Conservation (phyloP, 2,329 filamentous ascomycete species). For the Venturia carpophila region DNA sequence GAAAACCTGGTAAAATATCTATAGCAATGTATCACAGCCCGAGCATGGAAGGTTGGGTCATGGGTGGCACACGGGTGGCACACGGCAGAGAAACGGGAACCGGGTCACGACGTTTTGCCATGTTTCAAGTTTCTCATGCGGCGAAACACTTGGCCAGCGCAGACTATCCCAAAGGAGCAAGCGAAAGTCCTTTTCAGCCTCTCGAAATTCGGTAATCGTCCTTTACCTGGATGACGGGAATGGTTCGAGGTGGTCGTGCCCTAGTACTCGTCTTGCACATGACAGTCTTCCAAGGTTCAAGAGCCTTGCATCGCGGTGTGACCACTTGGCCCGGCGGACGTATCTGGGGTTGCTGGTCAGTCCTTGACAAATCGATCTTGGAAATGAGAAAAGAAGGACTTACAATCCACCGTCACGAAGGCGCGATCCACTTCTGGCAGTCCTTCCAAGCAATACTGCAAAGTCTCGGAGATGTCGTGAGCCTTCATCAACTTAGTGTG, state of each 20-base stretch:
- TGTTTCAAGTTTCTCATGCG: background rate
- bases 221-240: background rate
- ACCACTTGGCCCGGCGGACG: conserved; percentile 16
- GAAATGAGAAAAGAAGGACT: background rate
- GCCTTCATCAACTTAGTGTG: conserved; percentile 44
- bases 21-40: background rate
- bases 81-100: background rate
- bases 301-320: conserved; percentile 15
- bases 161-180: background rate
- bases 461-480: conserved; percentile 55
- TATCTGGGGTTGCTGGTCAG: conserved; percentile 10
- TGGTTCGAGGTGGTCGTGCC: background rate
- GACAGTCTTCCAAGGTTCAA: background rate
- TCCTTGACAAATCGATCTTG: background rate
- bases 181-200: background rate
- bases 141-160: background rate
- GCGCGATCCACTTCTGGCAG: conserved; percentile 45
- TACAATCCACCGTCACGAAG: conserved; percentile 44
- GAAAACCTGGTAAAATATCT: background rate
- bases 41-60: background rate
- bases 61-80: background rate
- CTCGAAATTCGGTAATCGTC: background rate
- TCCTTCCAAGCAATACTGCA: conserved; percentile 55
- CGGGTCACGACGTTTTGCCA: background rate
- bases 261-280: background rate